Conservation (phyloP, 1,284 basidiomycete species). For the Pseudozyma sp. region DNA sequence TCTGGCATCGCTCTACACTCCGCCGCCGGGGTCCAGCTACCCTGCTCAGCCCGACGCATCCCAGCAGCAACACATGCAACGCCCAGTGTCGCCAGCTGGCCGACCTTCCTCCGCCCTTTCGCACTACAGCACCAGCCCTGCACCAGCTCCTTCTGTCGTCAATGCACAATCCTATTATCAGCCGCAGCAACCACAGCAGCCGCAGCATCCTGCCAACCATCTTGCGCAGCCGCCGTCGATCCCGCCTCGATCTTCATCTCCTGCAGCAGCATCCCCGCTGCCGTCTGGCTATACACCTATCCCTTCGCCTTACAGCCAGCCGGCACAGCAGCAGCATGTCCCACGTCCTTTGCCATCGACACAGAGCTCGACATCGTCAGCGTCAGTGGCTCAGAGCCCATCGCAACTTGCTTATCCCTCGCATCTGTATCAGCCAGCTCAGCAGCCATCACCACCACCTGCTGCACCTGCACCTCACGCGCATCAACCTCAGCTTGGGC, state of each 20-base stretch:
- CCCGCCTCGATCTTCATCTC: slow-evolving; percentile 37
- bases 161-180: slow-evolving; percentile 51
- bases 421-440: slow-evolving; percentile 33
- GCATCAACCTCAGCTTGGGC: slow-evolving; percentile 14
- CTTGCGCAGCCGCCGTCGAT: slow-evolving; percentile 25
- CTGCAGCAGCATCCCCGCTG: slow-evolving; percentile 3
- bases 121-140: slow-evolving; percentile 34
- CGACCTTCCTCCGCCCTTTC: slow-evolving; percentile 34
- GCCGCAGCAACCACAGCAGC: slow-evolving; percentile 26
- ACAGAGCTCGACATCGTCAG: slow-evolving; percentile 20
- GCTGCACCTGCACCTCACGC: slow-evolving; percentile 11
- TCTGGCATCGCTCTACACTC: slow-evolving; percentile 42
- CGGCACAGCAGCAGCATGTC: slow-evolving; percentile 17
- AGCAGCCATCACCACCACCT: slow-evolving; percentile 37
- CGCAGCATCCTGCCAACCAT: slow-evolving; percentile 14
- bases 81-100: slow-evolving; percentile 41
- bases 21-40: slow-evolving; percentile 13
- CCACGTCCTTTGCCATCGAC: slow-evolving; percentile 43
- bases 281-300: slow-evolving; percentile 30
- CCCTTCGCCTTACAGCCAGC: slow-evolving; percentile 35
- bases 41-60: background rate
- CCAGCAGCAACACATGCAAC: slow-evolving; percentile 13
- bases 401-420: slow-evolving; percentile 21
- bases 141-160: slow-evolving; percentile 41
- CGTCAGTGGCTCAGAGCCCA: slow-evolving; percentile 13